Percentiles rank a stretch among this genome's conserved stretches.
These are phyloP conservation scores for Candida ponderosae DNA, from an alignment of 805 yeast species.

Conservation along the genomic window DNA sequence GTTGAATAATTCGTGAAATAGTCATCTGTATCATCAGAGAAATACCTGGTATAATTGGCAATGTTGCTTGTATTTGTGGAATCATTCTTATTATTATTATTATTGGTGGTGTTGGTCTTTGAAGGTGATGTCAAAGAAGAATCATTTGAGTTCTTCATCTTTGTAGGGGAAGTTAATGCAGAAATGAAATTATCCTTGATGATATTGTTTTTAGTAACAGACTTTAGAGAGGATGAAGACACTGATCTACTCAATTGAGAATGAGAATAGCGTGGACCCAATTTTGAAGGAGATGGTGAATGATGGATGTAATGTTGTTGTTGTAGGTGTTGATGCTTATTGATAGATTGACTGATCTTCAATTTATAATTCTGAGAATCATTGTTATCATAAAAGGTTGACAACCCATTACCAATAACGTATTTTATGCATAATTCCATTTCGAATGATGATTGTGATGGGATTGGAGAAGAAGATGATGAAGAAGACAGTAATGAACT, in stretches of 20 bases:
- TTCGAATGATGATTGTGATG: slow-evolving; percentile 16
- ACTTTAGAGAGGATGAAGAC: slow-evolving; percentile 1
- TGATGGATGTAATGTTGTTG: background rate
- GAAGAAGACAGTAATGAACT: slow-evolving; percentile 14
- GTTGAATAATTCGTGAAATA: slow-evolving; percentile 8
- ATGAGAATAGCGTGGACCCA: background rate
- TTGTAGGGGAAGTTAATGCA: slow-evolving; percentile 2
- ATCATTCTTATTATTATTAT: no score
- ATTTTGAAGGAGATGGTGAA: slow-evolving; percentile 2
- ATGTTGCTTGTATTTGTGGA: background rate
- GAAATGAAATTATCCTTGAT: slow-evolving; percentile 8
- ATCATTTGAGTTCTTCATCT: background rate
- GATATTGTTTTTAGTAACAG: background rate
- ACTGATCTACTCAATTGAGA: background rate
- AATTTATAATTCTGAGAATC: slow-evolving; percentile 29
- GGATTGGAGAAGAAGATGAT: slow-evolving; percentile 5
- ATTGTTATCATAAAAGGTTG: slow-evolving; percentile 34
- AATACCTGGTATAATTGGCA: slow-evolving; percentile 14
- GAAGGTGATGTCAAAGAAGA: background rate
- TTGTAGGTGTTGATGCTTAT: background rate
- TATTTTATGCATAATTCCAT: slow-evolving; percentile 32
- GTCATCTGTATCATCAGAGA: slow-evolving; percentile 20
- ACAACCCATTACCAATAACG: slow-evolving; percentile 20
- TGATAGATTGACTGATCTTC: slow-evolving; percentile 5
- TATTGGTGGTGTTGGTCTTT: background rate